These are phyloP conservation scores for Rugosomyces carneus DNA, from an alignment of 1,284 basidiomycete genomes.

Conservation along the genomic window DNA sequence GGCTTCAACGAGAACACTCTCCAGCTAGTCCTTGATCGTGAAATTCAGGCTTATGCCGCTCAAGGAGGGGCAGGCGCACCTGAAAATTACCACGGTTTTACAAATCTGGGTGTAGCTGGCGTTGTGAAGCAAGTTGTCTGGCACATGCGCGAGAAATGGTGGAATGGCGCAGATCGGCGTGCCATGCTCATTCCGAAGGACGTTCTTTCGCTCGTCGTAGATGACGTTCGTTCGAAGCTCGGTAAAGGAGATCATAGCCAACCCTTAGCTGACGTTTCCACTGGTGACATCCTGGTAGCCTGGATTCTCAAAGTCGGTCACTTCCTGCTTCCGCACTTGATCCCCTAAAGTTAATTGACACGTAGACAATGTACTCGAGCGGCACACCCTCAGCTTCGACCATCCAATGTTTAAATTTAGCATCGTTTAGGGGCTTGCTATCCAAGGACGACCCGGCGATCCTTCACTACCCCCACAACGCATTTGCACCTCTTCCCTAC, in stretches of 20 bases:
- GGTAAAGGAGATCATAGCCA: constrained; percentile 11
- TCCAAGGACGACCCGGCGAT: constrained; percentile 16
- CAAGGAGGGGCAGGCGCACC: constrained; percentile 3
- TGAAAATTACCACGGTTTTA: constrained; percentile 17
- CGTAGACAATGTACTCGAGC: constrained; percentile 17
- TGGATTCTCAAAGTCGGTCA: constrained; percentile 31
- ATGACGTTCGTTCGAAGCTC: constrained; percentile 21
- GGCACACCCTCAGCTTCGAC: constrained; percentile 23
- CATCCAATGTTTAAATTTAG: constrained; percentile 30
- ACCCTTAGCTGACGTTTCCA: constrained; percentile 19
- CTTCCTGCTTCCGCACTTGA: neutral
- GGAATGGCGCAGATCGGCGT: constrained; percentile 25
- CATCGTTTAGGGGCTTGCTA: constrained; percentile 27
- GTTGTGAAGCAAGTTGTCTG: constrained; percentile 23
- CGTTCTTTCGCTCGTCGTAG: constrained; percentile 21
- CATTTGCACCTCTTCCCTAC: constrained; percentile 32
- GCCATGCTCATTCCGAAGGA: constrained; percentile 26
- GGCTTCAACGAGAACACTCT: constrained; percentile 29
- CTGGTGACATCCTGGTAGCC: constrained; percentile 32
- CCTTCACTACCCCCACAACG: constrained; percentile 31
- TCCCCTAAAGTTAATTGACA: neutral
- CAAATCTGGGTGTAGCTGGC: constrained; percentile 20
- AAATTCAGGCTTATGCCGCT: constrained; percentile 11
- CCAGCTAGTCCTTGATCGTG: constrained; percentile 19
- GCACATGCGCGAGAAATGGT: constrained; percentile 27